These are phyloP conservation scores for Arthrobotrys conoides DNA, from an alignment of 2,329 filamentous ascomycete species.

Conservation along the genomic window DNA sequence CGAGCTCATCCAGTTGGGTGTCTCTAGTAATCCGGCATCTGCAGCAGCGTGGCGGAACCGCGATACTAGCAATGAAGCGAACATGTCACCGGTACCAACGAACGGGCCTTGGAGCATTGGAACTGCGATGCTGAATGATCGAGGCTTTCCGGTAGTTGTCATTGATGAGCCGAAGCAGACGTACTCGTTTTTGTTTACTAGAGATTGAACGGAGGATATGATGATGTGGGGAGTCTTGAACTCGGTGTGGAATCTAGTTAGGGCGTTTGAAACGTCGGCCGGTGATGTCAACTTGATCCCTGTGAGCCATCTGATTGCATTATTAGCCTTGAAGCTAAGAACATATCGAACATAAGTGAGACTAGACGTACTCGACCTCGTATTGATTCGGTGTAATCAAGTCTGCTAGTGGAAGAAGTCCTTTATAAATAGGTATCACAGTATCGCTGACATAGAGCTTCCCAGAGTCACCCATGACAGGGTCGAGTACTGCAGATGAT, in stretches of 20 bases:
- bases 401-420: slow-evolving; percentile 83
- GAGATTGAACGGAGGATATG: slow-evolving; percentile 87
- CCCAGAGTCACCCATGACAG: slow-evolving; percentile 98
- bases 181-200: slow-evolving; percentile 71
- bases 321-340: neutral
- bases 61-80: slow-evolving; percentile 89
- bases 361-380: slow-evolving; percentile 82
- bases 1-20: slow-evolving; percentile 80
- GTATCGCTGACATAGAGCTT: slow-evolving; percentile 91
- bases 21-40: slow-evolving; percentile 69
- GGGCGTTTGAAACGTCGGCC: slow-evolving; percentile 78
- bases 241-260: slow-evolving; percentile 80
- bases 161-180: slow-evolving; percentile 82
- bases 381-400: slow-evolving; percentile 97
- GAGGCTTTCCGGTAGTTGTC: slow-evolving; percentile 75
- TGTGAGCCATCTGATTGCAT: slow-evolving; percentile 78
- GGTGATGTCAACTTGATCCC: slow-evolving; percentile 86
- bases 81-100: slow-evolving; percentile 98
- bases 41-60: slow-evolving; percentile 78
- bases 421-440: slow-evolving; percentile 90
- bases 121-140: slow-evolving; percentile 90
- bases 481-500: slow-evolving; percentile 79
- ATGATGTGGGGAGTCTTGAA: slow-evolving; percentile 89
- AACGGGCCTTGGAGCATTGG: slow-evolving; percentile 94
- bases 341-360: slow-evolving; percentile 12